Percentiles rank a stretch among this genome's conserved stretches.
These are phyloP conservation scores for Silene conica DNA, from an alignment of 148 eudicot genomes.

Conservation along the genomic window DNA sequence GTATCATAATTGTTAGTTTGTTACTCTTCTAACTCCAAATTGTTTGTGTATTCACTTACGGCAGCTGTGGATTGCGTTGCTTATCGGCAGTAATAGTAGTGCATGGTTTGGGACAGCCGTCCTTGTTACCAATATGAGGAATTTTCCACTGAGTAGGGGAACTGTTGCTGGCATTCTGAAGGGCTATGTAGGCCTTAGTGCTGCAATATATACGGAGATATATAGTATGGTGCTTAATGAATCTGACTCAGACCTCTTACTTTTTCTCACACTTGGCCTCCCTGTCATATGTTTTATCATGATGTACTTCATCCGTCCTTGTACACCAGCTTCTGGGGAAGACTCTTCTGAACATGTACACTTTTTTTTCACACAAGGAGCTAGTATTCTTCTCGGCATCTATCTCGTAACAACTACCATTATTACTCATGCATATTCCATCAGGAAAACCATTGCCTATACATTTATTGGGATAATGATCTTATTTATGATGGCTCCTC, in stretches of 20 bases:
- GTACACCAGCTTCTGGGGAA: constrained; percentile 73
- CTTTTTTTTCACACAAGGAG: constrained; percentile 73
- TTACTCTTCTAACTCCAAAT: background rate
- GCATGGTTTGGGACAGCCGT: constrained; percentile 84
- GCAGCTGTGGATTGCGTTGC: constrained; percentile 74
- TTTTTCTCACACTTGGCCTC: constrained; percentile 62
- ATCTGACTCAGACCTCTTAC: constrained; percentile 54
- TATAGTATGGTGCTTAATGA: constrained; percentile 48
- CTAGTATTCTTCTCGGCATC: constrained; percentile 56
- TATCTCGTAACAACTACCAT: constrained; percentile 64
- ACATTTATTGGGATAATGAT: constrained; percentile 58
- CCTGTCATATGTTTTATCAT: constrained; percentile 58
- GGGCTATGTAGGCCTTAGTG: constrained; percentile 83
- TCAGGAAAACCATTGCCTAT: constrained; percentile 45
- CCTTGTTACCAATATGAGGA: constrained; percentile 87
- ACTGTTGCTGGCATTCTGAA: constrained; percentile 89
- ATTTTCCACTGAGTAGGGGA: constrained; percentile 90
- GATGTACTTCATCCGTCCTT: constrained; percentile 77
- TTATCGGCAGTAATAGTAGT: constrained; percentile 57
- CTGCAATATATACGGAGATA: constrained; percentile 74
- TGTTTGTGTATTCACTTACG: constrained; percentile 8
- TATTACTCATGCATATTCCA: constrained; percentile 31
- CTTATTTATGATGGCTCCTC: constrained; percentile 69
- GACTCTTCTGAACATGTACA: constrained; percentile 59
- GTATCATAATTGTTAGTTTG: background rate